Conservation (phyloP, 352 stramenopile genomes). For the Phytophthora tubulina region DNA sequence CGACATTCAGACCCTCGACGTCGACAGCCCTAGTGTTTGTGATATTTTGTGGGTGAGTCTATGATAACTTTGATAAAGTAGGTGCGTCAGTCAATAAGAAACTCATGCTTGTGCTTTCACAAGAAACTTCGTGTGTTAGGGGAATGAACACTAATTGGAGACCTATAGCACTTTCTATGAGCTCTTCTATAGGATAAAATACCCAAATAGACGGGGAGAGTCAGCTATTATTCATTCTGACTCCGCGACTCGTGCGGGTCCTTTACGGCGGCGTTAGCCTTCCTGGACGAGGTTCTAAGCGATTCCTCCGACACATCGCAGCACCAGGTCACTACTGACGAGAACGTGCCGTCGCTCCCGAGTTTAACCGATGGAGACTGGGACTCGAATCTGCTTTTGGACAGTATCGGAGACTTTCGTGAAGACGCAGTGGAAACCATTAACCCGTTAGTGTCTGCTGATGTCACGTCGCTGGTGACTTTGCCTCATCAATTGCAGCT, state of each 20-base stretch:
- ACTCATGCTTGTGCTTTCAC: too few species aligned
- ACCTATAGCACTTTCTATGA: too few species aligned
- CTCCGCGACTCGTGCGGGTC: neutral
- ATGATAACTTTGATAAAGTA: too few species aligned
- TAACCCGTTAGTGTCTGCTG: neutral
- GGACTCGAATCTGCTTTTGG: neutral
- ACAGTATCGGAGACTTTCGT: neutral
- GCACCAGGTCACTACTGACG: neutral
- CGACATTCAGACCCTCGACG: too few species aligned
- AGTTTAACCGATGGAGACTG: conserved; percentile 7
- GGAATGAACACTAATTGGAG: too few species aligned
- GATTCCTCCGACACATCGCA: neutral
- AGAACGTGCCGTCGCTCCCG: neutral
- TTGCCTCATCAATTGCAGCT: neutral
- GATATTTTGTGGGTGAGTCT: too few species aligned
- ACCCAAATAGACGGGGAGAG: too few species aligned
- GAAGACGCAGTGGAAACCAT: neutral
- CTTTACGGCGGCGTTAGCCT: neutral
- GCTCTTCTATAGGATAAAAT: too few species aligned
- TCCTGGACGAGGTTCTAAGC: neutral
- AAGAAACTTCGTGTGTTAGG: too few species aligned
- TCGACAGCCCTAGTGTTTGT: too few species aligned
- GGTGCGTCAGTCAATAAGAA: too few species aligned
- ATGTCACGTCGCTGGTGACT: neutral
- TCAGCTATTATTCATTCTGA: too few species aligned